A percentile compares a stretch with the other conserved stretches of the same genome.
Conservation (phyloP, 2,329 filamentous ascomycete genomes). For the Capronia coronata region DNA sequence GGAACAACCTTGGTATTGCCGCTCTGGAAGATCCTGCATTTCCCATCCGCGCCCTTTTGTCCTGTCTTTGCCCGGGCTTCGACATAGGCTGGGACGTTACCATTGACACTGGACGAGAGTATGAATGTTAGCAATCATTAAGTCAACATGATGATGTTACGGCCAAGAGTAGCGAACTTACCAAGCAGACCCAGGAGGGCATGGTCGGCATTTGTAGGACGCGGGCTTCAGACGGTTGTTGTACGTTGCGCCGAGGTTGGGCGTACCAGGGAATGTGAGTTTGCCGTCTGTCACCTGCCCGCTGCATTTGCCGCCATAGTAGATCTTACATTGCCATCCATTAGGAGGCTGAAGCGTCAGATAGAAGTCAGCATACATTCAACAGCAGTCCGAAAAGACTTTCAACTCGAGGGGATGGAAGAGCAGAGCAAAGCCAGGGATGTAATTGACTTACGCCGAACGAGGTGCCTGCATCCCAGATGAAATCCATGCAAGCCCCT, state of each 20-base stretch:
- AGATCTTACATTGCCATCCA: slow-evolving; percentile 20
- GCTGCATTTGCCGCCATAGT: slow-evolving; percentile 11
- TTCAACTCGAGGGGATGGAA: not conserved
- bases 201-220: slow-evolving; percentile 14
- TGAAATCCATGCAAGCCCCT: slow-evolving; percentile 9
- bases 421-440: not conserved
- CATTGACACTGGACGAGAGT: slow-evolving; percentile 11
- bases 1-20: not conserved
- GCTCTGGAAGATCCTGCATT: not conserved
- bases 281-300: slow-evolving; percentile 14
- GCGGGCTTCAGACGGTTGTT: slow-evolving; percentile 8
- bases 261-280: slow-evolving; percentile 18
- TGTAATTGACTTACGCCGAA: slow-evolving; percentile 15
- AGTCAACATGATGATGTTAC: not conserved
- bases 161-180: slow-evolving; percentile 6
- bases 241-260: slow-evolving; percentile 13
- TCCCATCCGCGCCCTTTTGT: not conserved
- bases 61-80: not conserved
- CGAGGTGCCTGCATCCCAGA: slow-evolving; percentile 9
- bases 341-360: slow-evolving; percentile 5
- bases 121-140: not conserved
- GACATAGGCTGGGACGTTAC: slow-evolving; percentile 13
- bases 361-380: not conserved
- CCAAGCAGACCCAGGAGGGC: slow-evolving; percentile 12
- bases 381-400: not conserved